Conservation (phyloP, 2,329 filamentous ascomycete species). For the Hawksworthiomyces lignivorus region DNA sequence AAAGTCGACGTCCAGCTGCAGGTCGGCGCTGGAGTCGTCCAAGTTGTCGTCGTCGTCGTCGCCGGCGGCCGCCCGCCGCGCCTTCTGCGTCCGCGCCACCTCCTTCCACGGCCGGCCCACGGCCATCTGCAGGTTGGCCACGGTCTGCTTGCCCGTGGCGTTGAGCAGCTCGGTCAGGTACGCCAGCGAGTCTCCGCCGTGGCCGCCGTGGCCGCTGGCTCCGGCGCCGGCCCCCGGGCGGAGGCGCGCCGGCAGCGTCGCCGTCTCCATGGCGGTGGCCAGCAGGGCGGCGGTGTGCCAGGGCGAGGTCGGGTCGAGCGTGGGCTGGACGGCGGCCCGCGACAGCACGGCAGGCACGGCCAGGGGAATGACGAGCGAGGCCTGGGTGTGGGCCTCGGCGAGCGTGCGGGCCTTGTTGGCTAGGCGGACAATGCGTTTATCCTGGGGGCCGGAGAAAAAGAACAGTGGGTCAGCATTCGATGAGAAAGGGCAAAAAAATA, state of each 20-base stretch:
- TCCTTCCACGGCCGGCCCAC: conserved; percentile 32
- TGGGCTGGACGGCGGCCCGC: conserved; percentile 15
- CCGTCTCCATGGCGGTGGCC: conserved; percentile 67
- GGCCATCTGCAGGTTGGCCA: conserved; percentile 67
- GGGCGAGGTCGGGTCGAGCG: conserved; percentile 53
- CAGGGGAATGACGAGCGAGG: conserved; percentile 72
- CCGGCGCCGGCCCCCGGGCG: conserved; percentile 36
- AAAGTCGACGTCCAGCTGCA: conserved; percentile 32
- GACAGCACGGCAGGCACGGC: conserved; percentile 49
- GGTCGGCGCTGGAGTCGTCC: conserved; percentile 20
- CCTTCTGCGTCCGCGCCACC: conserved; percentile 7
- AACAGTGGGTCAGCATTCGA: too few relatives aligned
- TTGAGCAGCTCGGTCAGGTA: conserved; percentile 62
- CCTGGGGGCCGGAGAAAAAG: conserved; percentile 27
- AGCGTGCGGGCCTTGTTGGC: conserved; percentile 70
- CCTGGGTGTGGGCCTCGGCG: conserved; percentile 58
- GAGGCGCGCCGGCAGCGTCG: conserved; percentile 68
- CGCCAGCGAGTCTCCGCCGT: conserved; percentile 38
- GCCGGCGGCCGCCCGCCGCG: conserved; percentile 5
- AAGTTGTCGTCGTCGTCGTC: conserved; percentile 21
- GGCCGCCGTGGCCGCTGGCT: too few relatives aligned
- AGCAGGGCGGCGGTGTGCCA: conserved; percentile 81
- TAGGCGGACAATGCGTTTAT: conserved; percentile 56
- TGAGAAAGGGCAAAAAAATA: not conserved
- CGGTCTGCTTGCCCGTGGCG: conserved; percentile 67